phyloP scores from a whole-genome alignment of 1,284 basidiomycete genomes.

The Nidula niveotomentosa region DNA sequence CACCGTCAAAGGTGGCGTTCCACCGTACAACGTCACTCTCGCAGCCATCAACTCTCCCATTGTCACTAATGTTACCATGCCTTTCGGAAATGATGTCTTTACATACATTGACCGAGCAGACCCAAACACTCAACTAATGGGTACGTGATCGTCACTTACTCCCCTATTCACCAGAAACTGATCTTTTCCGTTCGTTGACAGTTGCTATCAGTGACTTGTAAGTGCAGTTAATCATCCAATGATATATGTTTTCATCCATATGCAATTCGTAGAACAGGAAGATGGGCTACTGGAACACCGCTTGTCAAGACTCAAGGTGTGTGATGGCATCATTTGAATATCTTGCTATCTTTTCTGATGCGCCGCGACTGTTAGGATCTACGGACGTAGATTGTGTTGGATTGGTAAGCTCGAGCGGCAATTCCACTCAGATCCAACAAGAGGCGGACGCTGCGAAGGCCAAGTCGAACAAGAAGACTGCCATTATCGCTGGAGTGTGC shows the following conservation, averaged over 20 bases:
- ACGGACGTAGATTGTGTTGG: not conserved
- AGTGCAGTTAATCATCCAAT: constrained; percentile 10
- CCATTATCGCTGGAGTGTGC: constrained; percentile 24
- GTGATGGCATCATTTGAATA: not conserved
- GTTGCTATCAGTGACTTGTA: constrained; percentile 36
- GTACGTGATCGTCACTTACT: constrained; percentile 22
- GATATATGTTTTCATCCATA: not conserved
- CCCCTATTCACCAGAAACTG: not conserved
- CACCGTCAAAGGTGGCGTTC: constrained; percentile 36
- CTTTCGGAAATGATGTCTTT: constrained; percentile 31
- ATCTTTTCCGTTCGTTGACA: constrained; percentile 9
- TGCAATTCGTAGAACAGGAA: constrained; percentile 15
- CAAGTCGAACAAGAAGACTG: constrained; percentile 1
- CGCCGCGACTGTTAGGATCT: not conserved
- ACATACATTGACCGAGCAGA: constrained; percentile 45
- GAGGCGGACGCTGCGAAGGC: constrained; percentile 9
- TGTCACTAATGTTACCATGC: constrained; percentile 42
- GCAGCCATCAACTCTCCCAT: constrained; percentile 30
- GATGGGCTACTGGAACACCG: constrained; percentile 25
- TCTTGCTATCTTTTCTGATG: not conserved
- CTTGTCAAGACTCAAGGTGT: constrained; percentile 19
- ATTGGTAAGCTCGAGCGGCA: not conserved
- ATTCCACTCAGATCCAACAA: constrained; percentile 9
- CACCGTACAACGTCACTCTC: constrained; percentile 43
- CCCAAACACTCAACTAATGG: constrained; percentile 33